These are phyloP conservation scores for Cryomyces antarcticus DNA, from an alignment of 495 filamentous ascomycete genomes.

Conservation along the genomic window DNA sequence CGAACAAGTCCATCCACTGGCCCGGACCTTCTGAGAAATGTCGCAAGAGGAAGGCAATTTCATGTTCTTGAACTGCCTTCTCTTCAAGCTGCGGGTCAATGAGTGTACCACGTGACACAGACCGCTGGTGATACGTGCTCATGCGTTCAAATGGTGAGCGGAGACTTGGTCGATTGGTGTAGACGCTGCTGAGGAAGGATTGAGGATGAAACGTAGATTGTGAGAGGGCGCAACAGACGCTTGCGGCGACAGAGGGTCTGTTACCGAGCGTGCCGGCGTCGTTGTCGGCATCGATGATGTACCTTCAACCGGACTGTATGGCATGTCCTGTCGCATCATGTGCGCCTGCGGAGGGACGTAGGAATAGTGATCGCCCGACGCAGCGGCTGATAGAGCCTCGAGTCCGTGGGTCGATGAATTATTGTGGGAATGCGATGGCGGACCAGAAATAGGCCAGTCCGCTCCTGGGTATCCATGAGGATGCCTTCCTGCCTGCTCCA, in stretches of 20 bases:
- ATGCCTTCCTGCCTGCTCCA: too few species aligned
- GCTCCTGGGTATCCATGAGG: not conserved
- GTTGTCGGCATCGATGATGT: too few species aligned
- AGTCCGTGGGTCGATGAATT: slow-evolving; percentile 29
- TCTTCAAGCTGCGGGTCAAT: too few species aligned
- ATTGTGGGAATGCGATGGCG: too few species aligned
- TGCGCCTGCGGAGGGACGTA: too few species aligned
- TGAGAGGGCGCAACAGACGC: slow-evolving; percentile 24
- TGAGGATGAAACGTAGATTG: slow-evolving; percentile 38
- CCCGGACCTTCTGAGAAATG: slow-evolving; percentile 41
- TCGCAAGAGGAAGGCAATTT: slow-evolving; percentile 37
- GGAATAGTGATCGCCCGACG: slow-evolving; percentile 6
- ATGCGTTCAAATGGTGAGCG: too few species aligned
- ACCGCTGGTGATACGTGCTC: too few species aligned
- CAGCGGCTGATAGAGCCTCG: slow-evolving; percentile 35
- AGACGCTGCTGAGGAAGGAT: slow-evolving; percentile 3
- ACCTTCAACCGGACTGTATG: too few species aligned
- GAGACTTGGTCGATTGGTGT: too few species aligned
- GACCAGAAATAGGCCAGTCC: too few species aligned
- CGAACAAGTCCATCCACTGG: slow-evolving; percentile 47
- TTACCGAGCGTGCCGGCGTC: slow-evolving; percentile 11
- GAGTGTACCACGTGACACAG: too few species aligned
- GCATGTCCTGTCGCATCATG: too few species aligned
- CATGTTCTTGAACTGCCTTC: slow-evolving; percentile 24
- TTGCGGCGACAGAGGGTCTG: slow-evolving; percentile 18